phyloP scores from a whole-genome alignment of 2,329 filamentous ascomycete genomes.

The Ambrosiella cleistominuta region DNA sequence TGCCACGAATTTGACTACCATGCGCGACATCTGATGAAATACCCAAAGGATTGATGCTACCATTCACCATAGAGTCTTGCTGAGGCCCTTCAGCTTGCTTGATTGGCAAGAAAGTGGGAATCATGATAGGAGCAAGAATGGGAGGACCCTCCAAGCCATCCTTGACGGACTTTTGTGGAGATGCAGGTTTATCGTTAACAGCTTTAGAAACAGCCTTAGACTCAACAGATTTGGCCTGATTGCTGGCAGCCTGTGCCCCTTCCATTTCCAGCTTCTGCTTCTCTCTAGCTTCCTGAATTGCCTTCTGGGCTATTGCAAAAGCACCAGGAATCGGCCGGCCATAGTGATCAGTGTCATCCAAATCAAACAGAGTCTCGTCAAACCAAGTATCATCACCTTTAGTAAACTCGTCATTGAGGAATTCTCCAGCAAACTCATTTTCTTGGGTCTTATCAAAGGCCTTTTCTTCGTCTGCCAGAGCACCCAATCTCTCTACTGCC shows the following conservation, averaged over 20 bases:
- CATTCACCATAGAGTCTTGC: not conserved
- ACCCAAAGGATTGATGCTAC: not conserved
- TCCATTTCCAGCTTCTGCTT: slow-evolving; percentile 4
- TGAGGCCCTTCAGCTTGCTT: slow-evolving; percentile 2
- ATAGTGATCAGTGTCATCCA: slow-evolving; percentile 45
- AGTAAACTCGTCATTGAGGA: slow-evolving; percentile 17
- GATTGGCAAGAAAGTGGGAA: slow-evolving; percentile 7
- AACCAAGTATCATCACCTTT: slow-evolving; percentile 39
- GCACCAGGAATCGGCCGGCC: slow-evolving; percentile 41
- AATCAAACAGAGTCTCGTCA: slow-evolving; percentile 58
- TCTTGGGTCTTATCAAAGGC: slow-evolving; percentile 45
- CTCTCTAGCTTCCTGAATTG: slow-evolving; percentile 6
- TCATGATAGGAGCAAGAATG: slow-evolving; percentile 2
- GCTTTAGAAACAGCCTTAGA: not conserved
- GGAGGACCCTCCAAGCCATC: not conserved
- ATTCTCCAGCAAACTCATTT: slow-evolving; percentile 29
- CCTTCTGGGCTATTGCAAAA: slow-evolving; percentile 35
- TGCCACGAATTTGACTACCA: slow-evolving; percentile 4
- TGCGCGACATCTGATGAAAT: not conserved
- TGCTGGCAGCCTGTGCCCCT: slow-evolving; percentile 9
- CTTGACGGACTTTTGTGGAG: not conserved
- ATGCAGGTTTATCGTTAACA: not conserved
- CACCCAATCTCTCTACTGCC: slow-evolving; percentile 5
- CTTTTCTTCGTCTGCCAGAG: slow-evolving; percentile 37
- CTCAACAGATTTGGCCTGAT: not conserved